Evolutionary conservation across 257 asterid genomes (phyloP).

Genomic region (Vinca minor): DNA sequence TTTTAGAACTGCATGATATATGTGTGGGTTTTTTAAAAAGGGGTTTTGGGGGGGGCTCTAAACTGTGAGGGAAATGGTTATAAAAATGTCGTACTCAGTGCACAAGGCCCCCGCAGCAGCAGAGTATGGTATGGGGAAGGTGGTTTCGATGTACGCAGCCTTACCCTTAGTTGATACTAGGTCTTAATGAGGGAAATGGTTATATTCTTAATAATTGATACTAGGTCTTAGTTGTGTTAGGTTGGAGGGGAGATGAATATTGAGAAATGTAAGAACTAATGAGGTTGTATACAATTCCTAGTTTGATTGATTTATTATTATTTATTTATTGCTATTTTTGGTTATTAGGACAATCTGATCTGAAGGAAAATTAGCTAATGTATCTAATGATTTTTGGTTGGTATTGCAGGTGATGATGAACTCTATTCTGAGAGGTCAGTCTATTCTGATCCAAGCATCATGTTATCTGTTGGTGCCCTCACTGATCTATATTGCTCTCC

Average conservation of each 20-base stretch:
- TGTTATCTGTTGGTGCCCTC: constrained; percentile 50
- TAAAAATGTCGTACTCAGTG: too few relatives aligned
- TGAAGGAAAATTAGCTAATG: background rate
- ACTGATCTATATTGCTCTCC: constrained; percentile 65
- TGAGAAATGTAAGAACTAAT: background rate
- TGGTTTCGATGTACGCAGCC: too few relatives aligned
- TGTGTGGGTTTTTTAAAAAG: too few relatives aligned
- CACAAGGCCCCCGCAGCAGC: too few relatives aligned
- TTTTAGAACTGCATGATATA: too few relatives aligned
- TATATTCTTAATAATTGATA: too few relatives aligned
- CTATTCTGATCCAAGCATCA: constrained; percentile 52
- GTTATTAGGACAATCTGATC: background rate
- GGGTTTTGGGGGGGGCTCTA: too few relatives aligned
- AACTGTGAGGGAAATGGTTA: too few relatives aligned
- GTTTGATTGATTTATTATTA: background rate
- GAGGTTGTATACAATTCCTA: background rate
- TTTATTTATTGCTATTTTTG: background rate
- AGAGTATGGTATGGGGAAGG: too few relatives aligned
- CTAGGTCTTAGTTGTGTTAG: too few relatives aligned
- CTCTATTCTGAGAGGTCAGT: constrained; percentile 38
- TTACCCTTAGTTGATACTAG: too few relatives aligned
- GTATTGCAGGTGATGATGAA: constrained; percentile 65
- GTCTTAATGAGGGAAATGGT: too few relatives aligned
- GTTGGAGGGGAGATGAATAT: background rate
- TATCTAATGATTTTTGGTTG: background rate